Conservation (phyloP, 768 basidiomycete species). For the Sporobolomyces roseus region DNA sequence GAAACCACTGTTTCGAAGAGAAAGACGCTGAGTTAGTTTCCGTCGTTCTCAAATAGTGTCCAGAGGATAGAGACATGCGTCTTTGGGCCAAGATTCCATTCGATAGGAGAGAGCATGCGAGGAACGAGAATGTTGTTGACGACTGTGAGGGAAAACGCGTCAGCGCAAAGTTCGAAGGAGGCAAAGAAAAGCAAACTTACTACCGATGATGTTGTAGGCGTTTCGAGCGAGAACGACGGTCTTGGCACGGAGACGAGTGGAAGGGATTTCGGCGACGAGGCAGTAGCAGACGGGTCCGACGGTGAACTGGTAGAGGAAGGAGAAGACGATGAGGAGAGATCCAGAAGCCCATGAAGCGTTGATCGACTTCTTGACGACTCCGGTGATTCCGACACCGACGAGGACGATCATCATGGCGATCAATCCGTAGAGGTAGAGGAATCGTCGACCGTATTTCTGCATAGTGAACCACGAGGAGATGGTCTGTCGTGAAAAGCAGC, state of each 20-base stretch:
- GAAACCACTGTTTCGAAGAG: constrained; percentile 29
- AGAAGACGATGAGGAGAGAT: constrained; percentile 47
- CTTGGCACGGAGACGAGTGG: constrained; percentile 48
- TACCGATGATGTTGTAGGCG: constrained; percentile 39
- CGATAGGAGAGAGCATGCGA: constrained; percentile 36
- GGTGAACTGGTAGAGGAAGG: constrained; percentile 36
- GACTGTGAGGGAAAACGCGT: too few relatives aligned
- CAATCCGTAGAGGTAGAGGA: constrained; percentile 50
- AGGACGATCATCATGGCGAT: constrained; percentile 45
- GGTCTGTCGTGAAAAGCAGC: too few relatives aligned
- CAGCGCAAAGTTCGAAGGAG: too few relatives aligned
- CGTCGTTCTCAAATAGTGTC: too few relatives aligned
- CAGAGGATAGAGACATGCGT: too few relatives aligned
- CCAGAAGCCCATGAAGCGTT: constrained; percentile 47
- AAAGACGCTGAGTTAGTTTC: background rate
- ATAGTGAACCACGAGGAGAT: constrained; percentile 48
- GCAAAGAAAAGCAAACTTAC: too few relatives aligned
- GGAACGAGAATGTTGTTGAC: constrained; percentile 26
- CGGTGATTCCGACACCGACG: constrained; percentile 49
- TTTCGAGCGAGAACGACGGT: constrained; percentile 45
- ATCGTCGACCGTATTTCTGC: constrained; percentile 48
- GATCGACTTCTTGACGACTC: constrained; percentile 36
- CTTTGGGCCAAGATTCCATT: constrained; percentile 42
- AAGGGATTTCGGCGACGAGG: constrained; percentile 48
- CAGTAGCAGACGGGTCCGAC: constrained; percentile 36